Percentiles rank a stretch among this genome's conserved stretches.
phyloP scores from a whole-genome alignment of 2,329 filamentous ascomycete species.

The Daldinia eschscholtzii region DNA sequence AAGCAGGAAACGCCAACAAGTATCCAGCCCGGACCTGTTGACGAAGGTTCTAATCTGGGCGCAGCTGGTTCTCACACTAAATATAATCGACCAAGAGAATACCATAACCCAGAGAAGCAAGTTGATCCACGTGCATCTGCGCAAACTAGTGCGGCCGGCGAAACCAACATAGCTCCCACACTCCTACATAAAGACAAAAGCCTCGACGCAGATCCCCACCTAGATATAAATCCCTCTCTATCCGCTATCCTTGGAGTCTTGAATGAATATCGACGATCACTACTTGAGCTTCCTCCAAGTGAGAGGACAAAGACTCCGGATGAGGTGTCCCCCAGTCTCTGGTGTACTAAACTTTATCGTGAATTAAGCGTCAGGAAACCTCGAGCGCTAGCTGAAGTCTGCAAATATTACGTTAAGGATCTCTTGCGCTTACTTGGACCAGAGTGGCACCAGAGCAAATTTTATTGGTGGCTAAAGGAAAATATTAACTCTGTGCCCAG shows the following conservation, averaged over 20 bases:
- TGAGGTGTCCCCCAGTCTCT: conserved; percentile 47
- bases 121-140: neutral
- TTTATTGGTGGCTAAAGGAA: conserved; percentile 51
- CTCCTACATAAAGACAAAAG: neutral
- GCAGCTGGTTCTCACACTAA: conserved; percentile 46
- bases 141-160: neutral
- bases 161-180: neutral
- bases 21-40: conserved; percentile 14
- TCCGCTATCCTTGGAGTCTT: conserved; percentile 43
- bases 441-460: conserved; percentile 51
- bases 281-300: conserved; percentile 48
- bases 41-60: conserved; percentile 44
- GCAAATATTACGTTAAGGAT: conserved; percentile 60
- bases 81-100: conserved; percentile 5
- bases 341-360: conserved; percentile 52
- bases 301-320: conserved; percentile 51
- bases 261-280: conserved; percentile 45
- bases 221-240: conserved; percentile 21
- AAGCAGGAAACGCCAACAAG: conserved; percentile 43
- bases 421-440: conserved; percentile 51
- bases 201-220: neutral
- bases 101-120: conserved; percentile 10
- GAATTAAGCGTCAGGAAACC: conserved; percentile 59
- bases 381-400: conserved; percentile 54
- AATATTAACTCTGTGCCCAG: conserved; percentile 47